phyloP scores from a whole-genome alignment of 208 protist species.

The Leishmania braziliensis region DNA sequence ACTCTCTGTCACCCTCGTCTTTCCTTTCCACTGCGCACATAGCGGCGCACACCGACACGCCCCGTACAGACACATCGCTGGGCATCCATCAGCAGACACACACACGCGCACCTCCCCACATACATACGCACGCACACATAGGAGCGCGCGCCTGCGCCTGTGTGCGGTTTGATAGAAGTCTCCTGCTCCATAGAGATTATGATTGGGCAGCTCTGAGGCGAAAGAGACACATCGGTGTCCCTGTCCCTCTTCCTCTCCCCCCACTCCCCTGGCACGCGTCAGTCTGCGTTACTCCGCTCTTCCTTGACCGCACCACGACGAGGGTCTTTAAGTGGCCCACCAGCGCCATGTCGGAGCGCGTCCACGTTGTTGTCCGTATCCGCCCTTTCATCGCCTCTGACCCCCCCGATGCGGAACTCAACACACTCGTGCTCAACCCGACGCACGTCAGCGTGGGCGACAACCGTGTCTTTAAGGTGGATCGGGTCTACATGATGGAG shows the following conservation, averaged over 20 bases:
- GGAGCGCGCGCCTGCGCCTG: background rate
- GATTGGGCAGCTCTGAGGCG: background rate
- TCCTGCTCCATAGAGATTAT: background rate
- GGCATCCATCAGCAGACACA: background rate
- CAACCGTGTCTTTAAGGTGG: constrained; percentile 84
- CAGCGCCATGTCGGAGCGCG: constrained; percentile 54
- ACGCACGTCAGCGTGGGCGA: constrained; percentile 79
- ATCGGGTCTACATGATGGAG: constrained; percentile 81
- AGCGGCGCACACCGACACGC: background rate
- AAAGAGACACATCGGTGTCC: background rate
- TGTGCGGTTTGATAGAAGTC: background rate
- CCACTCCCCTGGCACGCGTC: background rate
- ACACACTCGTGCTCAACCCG: constrained; percentile 44
- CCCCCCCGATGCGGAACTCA: constrained; percentile 43
- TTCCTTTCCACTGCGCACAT: background rate
- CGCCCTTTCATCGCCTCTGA: constrained; percentile 71
- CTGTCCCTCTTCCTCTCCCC: background rate
- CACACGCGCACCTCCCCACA: background rate
- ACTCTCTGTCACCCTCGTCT: background rate
- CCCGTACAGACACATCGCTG: background rate
- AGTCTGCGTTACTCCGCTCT: no score
- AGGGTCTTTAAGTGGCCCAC: background rate
- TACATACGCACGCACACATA: background rate
- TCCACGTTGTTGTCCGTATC: constrained; percentile 85
- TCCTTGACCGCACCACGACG: background rate